Conservation (phyloP, 371 early-diverging fungal species). For the Massospora cicadina region DNA sequence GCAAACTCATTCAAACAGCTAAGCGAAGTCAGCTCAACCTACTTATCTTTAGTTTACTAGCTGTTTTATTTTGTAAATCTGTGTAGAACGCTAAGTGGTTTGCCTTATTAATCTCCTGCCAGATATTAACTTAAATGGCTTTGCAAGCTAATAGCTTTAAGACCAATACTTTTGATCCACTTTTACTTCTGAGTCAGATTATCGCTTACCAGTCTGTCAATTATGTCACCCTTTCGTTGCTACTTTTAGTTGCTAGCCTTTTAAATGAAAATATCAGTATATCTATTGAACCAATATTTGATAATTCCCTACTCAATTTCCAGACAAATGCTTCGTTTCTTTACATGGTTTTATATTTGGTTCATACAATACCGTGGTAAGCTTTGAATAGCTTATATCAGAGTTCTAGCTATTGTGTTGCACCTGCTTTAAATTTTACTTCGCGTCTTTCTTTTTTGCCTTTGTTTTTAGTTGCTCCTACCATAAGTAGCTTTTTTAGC, state of each 20-base stretch:
- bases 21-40: too few relatives aligned
- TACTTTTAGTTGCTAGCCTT: not conserved
- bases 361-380: slow-evolving; percentile 5
- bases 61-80: too few relatives aligned
- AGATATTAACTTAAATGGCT: not conserved
- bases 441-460: not conserved
- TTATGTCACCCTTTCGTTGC: not conserved
- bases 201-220: slow-evolving; percentile 5
- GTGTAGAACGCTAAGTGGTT: too few relatives aligned
- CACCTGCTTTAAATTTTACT: not conserved
- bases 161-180: slow-evolving; percentile 6
- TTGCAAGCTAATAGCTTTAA: not conserved
- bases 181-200: slow-evolving; percentile 1
- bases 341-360: not conserved
- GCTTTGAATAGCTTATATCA: not conserved
- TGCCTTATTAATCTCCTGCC: too few relatives aligned
- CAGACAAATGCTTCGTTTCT: not conserved
- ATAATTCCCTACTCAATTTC: not conserved
- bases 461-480: not conserved
- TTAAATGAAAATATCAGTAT: not conserved
- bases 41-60: too few relatives aligned
- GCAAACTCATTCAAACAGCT: too few relatives aligned
- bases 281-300: slow-evolving; percentile 4
- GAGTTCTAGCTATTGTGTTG: not conserved
- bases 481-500: not conserved